Percentiles rank a stretch among this genome's conserved stretches.
Evolutionary conservation across 805 yeast species (phyloP).

Genomic region (Blastobotrys terrestris): DNA sequence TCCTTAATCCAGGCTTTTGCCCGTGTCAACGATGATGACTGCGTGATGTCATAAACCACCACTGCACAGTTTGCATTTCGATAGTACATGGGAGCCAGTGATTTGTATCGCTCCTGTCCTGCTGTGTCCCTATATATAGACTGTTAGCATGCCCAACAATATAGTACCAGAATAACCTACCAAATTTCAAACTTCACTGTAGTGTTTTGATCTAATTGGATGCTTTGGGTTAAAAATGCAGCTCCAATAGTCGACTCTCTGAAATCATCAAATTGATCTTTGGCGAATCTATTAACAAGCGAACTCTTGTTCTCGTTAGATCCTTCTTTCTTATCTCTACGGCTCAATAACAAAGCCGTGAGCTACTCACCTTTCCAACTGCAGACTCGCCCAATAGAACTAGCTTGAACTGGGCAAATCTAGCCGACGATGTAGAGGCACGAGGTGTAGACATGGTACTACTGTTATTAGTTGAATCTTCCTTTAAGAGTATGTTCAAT

Average conservation of each 20-base stretch:
- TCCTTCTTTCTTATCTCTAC: not conserved
- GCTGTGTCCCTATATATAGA: constrained; percentile 79
- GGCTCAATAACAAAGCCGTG: no score
- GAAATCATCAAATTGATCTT: constrained; percentile 61
- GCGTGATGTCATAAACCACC: constrained; percentile 79
- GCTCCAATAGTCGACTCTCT: constrained; percentile 98
- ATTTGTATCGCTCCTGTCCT: constrained; percentile 84
- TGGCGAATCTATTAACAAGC: constrained; percentile 73
- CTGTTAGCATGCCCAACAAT: not conserved
- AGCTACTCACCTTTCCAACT: constrained; percentile 53
- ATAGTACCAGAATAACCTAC: constrained; percentile 19
- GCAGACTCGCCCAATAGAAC: constrained; percentile 73
- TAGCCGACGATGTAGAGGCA: constrained; percentile 27
- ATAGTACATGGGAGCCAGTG: constrained; percentile 78
- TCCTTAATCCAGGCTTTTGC: constrained; percentile 93
- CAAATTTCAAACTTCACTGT: constrained; percentile 45
- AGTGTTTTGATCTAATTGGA: constrained; percentile 41
- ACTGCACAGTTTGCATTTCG: constrained; percentile 78
- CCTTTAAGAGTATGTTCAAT: not conserved
- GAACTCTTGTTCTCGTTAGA: constrained; percentile 50
- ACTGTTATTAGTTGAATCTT: not conserved
- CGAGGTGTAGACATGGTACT: constrained; percentile 19
- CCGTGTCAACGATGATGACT: constrained; percentile 55
- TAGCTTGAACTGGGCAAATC: constrained; percentile 53
- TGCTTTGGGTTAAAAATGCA: constrained; percentile 83